phyloP scores from a whole-genome alignment of 1,139 yeast genomes.

The Candida freyschussii region DNA sequence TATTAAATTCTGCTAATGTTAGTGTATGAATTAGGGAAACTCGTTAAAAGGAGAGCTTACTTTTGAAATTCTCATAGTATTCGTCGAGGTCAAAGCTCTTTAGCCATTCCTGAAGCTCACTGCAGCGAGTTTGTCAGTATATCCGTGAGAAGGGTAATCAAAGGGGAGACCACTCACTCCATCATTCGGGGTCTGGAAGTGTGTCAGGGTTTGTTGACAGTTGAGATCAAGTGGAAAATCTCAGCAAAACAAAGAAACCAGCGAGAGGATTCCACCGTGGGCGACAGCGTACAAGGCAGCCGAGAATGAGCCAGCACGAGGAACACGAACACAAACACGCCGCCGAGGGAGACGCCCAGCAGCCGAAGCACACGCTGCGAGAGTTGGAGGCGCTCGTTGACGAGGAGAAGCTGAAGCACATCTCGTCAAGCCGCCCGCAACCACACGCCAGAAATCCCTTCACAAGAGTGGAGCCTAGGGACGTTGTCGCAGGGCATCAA shows the following conservation, averaged over 20 bases:
- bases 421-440: too few species aligned
- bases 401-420: not conserved
- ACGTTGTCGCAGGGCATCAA: not conserved
- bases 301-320: too few species aligned
- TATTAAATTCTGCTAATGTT: conserved; percentile 29
- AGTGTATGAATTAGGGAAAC: not conserved
- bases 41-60: conserved; percentile 3
- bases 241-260: not conserved
- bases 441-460: conserved; percentile 8
- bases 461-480: conserved; percentile 1
- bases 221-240: not conserved
- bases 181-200: too few species aligned
- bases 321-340: too few species aligned
- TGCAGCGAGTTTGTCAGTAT: not conserved
- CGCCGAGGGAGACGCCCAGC: too few species aligned
- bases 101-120: conserved; percentile 16
- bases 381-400: not conserved
- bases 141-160: not conserved
- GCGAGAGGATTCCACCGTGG: not conserved
- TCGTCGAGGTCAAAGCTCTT: conserved; percentile 10
- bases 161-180: not conserved
- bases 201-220: too few species aligned
- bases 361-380: not conserved
- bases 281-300: too few species aligned
- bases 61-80: conserved; percentile 11